Evolutionary conservation across 1,284 basidiomycete genomes (phyloP).

Genomic region (Bondarzewia mesenterica): DNA sequence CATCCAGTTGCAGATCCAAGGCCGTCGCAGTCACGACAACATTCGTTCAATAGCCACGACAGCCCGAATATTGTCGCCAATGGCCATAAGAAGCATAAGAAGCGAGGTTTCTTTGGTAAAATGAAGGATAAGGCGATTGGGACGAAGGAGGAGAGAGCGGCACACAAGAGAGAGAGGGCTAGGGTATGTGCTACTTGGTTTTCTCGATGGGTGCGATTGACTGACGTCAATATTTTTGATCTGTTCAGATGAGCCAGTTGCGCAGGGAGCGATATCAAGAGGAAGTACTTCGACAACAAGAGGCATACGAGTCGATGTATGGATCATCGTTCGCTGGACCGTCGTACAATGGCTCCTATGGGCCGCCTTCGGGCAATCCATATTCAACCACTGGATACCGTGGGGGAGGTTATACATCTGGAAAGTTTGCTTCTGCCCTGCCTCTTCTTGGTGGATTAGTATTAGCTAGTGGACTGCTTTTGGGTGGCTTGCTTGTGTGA

Average conservation of each 20-base stretch:
- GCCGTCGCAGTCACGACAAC: slow-evolving; percentile 19
- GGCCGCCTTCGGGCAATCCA: neutral
- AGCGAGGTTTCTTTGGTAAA: slow-evolving; percentile 47
- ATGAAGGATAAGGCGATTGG: slow-evolving; percentile 56
- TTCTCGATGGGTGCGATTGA: too few relatives aligned
- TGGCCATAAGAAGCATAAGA: slow-evolving; percentile 17
- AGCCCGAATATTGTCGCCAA: slow-evolving; percentile 4
- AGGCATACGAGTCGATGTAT: neutral
- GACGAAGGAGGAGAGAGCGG: slow-evolving; percentile 56
- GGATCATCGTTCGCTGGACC: neutral
- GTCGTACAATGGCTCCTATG: too few relatives aligned
- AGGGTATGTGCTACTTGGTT: slow-evolving; percentile 23
- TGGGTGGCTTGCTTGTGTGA: neutral
- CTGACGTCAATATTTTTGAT: neutral
- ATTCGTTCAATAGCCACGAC: slow-evolving; percentile 19
- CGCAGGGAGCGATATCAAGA: neutral
- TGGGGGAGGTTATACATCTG: neutral
- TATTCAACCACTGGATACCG: neutral
- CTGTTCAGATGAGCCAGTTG: neutral
- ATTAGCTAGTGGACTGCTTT: neutral
- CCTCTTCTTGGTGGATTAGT: neutral
- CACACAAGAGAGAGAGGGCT: slow-evolving; percentile 28
- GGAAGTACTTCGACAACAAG: neutral
- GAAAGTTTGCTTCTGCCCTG: neutral
- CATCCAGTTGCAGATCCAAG: neutral